Base-by-base conservation (phyloP, 495 filamentous ascomycete genomes). In the Aspergillus funiculosus region DNA sequence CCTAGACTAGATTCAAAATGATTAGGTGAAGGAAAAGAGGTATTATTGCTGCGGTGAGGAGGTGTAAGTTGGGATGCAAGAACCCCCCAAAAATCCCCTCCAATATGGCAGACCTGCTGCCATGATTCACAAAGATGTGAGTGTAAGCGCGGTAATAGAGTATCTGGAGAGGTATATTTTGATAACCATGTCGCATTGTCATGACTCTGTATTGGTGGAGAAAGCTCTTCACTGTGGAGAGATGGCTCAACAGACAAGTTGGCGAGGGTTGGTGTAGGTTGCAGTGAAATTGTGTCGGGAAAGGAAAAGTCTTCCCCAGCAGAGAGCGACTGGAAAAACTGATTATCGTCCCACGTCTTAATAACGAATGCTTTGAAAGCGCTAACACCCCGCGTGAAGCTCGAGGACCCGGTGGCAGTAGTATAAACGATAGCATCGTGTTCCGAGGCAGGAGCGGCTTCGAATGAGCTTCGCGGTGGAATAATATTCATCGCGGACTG, bases 81-180 rank as follows among this genome's bases (percentile, higher is more conserved):
- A 32, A 28, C 41, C 13, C 48, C 46, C 35, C 50, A 51, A 21
- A 55, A 48, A 17, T 32, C 51, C 19, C 27, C 49, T 22, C 46
- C 52, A 43, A 29, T 24, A 30, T 39, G 60, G 40, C 63, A 67
- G 62, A 46, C 64, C 63, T 60, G 64, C 64, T 69, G 67, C 56
- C 59, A 67, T 34, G 48, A 46, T 19, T 48, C 43, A 19, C 32
- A 32, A 46, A 61, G 15, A 27, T 22, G 35, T 6, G 22, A 40
- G 22, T 46, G 45, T 28, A 57, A 22, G 22, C 41, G 40, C 22
- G 6, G 28, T 6, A 38, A n/a, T 18, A 43, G 30, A 48, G 27
- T 26, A 27, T 39, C 26, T 34, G n/a, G 13, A 6, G 27, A 5
- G 11, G 5, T 5, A 27, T 13, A 1, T 7, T 41, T 20, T 17